Evolutionary conservation across 176 grass and related monocot species (phyloP), one percentile per base, ranked within the genome.

Genomic region (Phyllostachys edulis): DNA sequence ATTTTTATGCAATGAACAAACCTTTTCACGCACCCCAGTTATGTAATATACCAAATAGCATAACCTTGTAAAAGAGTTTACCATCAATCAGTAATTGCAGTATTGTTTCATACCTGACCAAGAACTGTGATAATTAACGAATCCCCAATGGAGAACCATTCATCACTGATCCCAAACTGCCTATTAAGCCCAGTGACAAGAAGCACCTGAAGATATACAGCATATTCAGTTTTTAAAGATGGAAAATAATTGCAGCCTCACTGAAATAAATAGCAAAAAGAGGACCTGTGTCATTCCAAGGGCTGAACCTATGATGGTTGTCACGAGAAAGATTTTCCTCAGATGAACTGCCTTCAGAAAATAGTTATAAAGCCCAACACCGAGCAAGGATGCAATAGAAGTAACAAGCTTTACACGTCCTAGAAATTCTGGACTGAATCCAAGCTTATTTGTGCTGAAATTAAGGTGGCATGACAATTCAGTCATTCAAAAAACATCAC

Each of bases 101-200:
- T 69, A 62, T 17, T 45, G 38, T 40, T 81, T 67, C 73, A 32
- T 59, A 94, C 96, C 91, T 99, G 96, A 80, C 96, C 78, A 78
- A 99, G 96, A 59, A 99, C 96, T 54, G 96, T 99, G 82, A 99
- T 96, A 75, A 99, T 94, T 85, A 99, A 90, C 37, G 93, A 99
- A 82, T 99, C 93, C 59, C 96, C 96, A 92, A 96, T 94, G 54
- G 93, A 90, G 86, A 99, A 99, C 96, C 96, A 94, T 78, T 99
- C 93, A 64, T 99, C 93, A 72, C 86, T 99, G 40, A 99, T 91
- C 80, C 93, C 96, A 60, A 99, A 82, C 80, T 94, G 87, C 67
- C 80, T 88, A 85, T 99, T 99, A 80, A 99, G 78, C 73, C 91
- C 89, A 40, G 88, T 96, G 71, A 99, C 93, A 83, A 99, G 93